These are phyloP conservation scores for Nigrograna mackinnonii DNA, from an alignment of 2,329 filamentous ascomycete species.

Conservation along the genomic window DNA sequence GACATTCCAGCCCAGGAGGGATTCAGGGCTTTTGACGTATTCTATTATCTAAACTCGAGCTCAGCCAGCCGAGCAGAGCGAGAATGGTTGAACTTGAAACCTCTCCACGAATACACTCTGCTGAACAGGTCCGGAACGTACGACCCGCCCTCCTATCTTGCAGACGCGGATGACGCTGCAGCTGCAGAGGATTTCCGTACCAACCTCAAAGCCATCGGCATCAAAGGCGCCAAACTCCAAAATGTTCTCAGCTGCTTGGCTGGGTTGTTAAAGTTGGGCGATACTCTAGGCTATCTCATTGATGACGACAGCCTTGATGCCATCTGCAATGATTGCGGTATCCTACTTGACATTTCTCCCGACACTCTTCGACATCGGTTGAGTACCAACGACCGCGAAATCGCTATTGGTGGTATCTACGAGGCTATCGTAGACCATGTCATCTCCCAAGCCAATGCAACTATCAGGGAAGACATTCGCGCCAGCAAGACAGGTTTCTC, in stretches of 20 bases:
- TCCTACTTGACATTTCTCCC: conserved; percentile 82
- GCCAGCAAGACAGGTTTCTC: conserved; percentile 68
- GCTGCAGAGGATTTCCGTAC: conserved; percentile 90
- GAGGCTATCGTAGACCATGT: conserved; percentile 96
- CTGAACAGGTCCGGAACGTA: conserved; percentile 85
- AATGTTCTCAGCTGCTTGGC: conserved; percentile 85
- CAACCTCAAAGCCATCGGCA: conserved; percentile 87
- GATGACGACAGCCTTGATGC: conserved; percentile 85
- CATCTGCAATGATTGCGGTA: conserved; percentile 87
- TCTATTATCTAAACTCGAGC: conserved; percentile 95
- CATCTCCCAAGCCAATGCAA: conserved; percentile 81
- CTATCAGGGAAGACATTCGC: conserved; percentile 77
- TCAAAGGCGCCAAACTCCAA: conserved; percentile 82
- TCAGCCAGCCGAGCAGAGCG: conserved; percentile 86
- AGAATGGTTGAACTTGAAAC: conserved; percentile 82
- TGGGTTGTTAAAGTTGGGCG: conserved; percentile 86
- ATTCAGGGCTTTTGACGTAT: conserved; percentile 93
- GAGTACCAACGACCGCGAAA: conserved; percentile 80
- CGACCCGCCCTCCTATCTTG: conserved; percentile 82
- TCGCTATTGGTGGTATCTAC: conserved; percentile 84
- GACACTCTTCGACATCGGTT: conserved; percentile 79
- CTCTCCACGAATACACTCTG: conserved; percentile 75
- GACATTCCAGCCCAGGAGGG: conserved; percentile 79
- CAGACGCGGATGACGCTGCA: conserved; percentile 89
- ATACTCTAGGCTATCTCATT: conserved; percentile 81